Evolutionary conservation across 2,329 filamentous ascomycete genomes (phyloP).

Genomic region (Coccinonectria pachysandricola): DNA sequence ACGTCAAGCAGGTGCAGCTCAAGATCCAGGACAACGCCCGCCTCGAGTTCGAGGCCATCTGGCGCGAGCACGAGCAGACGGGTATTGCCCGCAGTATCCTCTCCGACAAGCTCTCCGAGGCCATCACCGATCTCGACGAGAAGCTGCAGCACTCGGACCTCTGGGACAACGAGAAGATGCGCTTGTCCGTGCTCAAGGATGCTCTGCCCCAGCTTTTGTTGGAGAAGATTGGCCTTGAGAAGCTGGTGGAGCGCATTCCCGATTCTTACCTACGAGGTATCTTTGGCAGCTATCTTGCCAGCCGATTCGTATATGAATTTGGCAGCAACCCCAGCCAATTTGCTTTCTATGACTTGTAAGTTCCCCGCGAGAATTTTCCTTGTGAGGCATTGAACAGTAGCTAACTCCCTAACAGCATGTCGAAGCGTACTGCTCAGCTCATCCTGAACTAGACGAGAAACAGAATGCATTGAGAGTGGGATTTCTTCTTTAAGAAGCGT

Average conservation of each 20-base stretch:
- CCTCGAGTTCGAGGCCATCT: slow-evolving; percentile 96
- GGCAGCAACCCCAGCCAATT: slow-evolving; percentile 91
- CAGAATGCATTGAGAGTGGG: background rate
- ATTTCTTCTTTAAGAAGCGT: background rate
- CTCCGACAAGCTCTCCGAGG: slow-evolving; percentile 79
- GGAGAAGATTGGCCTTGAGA: slow-evolving; percentile 83
- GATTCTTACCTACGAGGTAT: slow-evolving; percentile 89
- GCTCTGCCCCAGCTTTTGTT: slow-evolving; percentile 77
- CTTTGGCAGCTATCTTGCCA: slow-evolving; percentile 91
- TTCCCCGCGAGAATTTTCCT: slow-evolving; percentile 26
- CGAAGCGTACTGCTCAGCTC: slow-evolving; percentile 48
- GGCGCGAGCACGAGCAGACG: slow-evolving; percentile 82
- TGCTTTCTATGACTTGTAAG: slow-evolving; percentile 96
- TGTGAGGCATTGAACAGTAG: no score
- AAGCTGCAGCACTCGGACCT: slow-evolving; percentile 88
- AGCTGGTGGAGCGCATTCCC: slow-evolving; percentile 77
- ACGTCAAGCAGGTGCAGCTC: slow-evolving; percentile 83
- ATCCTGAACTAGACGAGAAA: background rate
- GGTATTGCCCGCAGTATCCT: slow-evolving; percentile 73
- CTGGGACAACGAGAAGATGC: slow-evolving; percentile 74
- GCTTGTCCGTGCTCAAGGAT: slow-evolving; percentile 68
- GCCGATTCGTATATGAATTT: slow-evolving; percentile 92
- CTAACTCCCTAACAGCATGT: slow-evolving; percentile 45
- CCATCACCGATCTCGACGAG: slow-evolving; percentile 94
- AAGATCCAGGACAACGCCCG: slow-evolving; percentile 85